Base-by-base conservation (phyloP, 2,329 filamentous ascomycete species). In the Aspergillus sp. region DNA sequence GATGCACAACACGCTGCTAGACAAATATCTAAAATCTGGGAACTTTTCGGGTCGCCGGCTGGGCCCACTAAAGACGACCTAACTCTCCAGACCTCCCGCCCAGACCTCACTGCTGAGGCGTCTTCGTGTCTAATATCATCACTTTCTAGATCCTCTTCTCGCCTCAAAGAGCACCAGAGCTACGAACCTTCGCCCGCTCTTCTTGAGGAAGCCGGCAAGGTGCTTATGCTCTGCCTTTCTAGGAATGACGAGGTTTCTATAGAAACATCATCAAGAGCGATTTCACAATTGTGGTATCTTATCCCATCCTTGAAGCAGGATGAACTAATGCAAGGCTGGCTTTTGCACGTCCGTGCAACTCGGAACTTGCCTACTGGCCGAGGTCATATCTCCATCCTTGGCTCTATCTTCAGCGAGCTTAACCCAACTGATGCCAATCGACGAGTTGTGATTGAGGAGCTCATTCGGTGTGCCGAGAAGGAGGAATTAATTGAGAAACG, bases 331-430 rank as follows among this genome's bases (percentile, higher is more conserved):
- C 66, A 72, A 44, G 61, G 57, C 19, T 80, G 77, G 77, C 70
- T 79, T 55, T 66, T 71, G 31, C 66, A 74, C 52, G 70, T 77
- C 17, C 66, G 68, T 37, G 63, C 68, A 25, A 71, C 70, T 47
- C 71, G 71, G 64, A 73, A 73, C 52, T 63, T 72, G 25, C 71
- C 73, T 14, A 75, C 72, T 46, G 76, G 76, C 17, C 74, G 74
- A 27, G 78, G 78, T 9, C 76, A 79, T 54, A 76, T 81, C 43
- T 69, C 72, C 37, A 74, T 75, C 5, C 64, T 81, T 8, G 76
- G 77, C 4, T 66, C 71, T 15, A 72, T 75, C 33, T 80, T 73
- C 62, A 70, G 66, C 57, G 66, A 64, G 37, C 63, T 78, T 47
- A 63, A 66, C 37, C 39, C 57, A 9, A 59, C 56, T 33, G 65